phyloP scores from a whole-genome alignment of 2,329 filamentous ascomycete species.

The Tympanopsis confertula region DNA sequence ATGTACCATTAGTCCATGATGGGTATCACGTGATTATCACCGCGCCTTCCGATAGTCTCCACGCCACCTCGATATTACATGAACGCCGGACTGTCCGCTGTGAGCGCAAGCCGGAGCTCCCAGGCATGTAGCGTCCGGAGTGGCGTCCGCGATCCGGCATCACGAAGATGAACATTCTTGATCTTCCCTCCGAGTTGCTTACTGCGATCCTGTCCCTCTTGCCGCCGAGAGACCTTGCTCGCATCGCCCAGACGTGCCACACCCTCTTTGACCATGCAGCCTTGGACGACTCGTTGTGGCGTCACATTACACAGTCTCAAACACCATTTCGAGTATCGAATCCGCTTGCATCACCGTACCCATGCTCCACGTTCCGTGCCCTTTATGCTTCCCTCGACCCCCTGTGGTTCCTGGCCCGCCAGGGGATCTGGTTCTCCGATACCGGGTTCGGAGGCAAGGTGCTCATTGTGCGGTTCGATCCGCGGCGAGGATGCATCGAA shows the following conservation, averaged over 20 bases:
- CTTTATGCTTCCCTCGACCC: constrained; percentile 67
- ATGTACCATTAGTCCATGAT: no score
- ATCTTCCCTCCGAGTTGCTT: constrained; percentile 65
- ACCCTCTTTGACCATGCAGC: constrained; percentile 44
- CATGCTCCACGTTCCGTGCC: constrained; percentile 53
- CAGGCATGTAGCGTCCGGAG: no score
- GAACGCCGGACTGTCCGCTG: no score
- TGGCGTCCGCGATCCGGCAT: no score
- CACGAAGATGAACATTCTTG: no score
- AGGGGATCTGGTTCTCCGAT: constrained; percentile 82
- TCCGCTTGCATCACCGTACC: constrained; percentile 43
- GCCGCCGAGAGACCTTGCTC: constrained; percentile 48
- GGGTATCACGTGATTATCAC: no score
- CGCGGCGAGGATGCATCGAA: constrained; percentile 63
- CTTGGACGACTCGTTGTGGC: constrained; percentile 63
- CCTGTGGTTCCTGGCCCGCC: constrained; percentile 71
- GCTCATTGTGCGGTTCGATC: constrained; percentile 67
- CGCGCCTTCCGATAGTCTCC: no score
- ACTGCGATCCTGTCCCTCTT: constrained; percentile 60
- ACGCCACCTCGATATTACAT: no score
- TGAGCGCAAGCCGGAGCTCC: no score
- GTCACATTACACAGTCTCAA: constrained; percentile 44
- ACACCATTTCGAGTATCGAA: constrained; percentile 45
- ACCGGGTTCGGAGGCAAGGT: constrained; percentile 62
- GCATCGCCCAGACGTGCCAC: constrained; percentile 48